phyloP scores from a whole-genome alignment of 805 yeast species.

The Candida palmyrensis region DNA sequence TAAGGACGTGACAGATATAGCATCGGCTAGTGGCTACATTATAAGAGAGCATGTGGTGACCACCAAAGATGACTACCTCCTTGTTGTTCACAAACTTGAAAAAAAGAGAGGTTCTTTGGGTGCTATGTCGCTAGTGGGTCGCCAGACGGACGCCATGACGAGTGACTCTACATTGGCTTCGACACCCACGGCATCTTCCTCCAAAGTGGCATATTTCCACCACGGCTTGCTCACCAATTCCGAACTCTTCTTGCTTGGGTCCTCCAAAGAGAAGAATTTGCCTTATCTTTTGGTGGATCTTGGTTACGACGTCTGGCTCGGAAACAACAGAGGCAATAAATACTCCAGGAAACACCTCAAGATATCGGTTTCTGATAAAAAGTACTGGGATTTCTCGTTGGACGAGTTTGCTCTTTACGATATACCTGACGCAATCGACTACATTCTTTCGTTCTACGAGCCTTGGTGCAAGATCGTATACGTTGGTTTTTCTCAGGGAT shows the following conservation, averaged over 20 bases:
- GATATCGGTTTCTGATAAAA: conserved; percentile 16
- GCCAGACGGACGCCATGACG: no score
- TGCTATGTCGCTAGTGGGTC: no score
- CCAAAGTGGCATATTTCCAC: conserved; percentile 31
- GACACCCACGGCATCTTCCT: not conserved
- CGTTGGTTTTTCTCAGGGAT: conserved; percentile 28
- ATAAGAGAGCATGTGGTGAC: conserved; percentile 25
- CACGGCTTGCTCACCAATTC: conserved; percentile 28
- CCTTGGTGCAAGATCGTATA: conserved; percentile 14
- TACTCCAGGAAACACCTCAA: conserved; percentile 27
- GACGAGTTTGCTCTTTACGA: conserved; percentile 29
- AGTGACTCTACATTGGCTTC: no score
- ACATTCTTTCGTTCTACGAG: conserved; percentile 15
- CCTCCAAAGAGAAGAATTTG: conserved; percentile 15
- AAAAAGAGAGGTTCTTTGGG: conserved; percentile 5
- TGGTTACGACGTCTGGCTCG: conserved; percentile 22
- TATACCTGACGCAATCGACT: conserved; percentile 22
- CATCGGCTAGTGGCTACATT: conserved; percentile 17
- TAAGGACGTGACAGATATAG: conserved; percentile 20
- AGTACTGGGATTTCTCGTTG: conserved; percentile 27
- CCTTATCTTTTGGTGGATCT: conserved; percentile 17
- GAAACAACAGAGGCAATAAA: conserved; percentile 23
- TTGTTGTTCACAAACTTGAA: conserved; percentile 25
- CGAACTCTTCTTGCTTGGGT: conserved; percentile 32
- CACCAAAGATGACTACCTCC: conserved; percentile 22